These are phyloP conservation scores for Suillus clintonianus DNA, from an alignment of 768 basidiomycete species.

Conservation along the genomic window DNA sequence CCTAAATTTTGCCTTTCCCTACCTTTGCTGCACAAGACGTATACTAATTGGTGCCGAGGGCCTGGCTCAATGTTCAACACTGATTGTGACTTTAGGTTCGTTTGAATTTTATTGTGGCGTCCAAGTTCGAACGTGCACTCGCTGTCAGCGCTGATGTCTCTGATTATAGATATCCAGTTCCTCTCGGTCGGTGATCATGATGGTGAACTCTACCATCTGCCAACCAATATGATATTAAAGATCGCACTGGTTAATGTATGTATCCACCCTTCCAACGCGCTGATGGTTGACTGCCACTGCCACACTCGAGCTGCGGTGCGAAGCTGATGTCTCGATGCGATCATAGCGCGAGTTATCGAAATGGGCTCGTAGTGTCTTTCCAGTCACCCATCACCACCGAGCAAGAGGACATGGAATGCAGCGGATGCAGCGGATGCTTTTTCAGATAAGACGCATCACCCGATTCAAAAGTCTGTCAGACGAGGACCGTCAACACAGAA, in stretches of 20 bases:
- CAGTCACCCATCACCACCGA: neutral
- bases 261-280: neutral
- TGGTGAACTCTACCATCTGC: neutral
- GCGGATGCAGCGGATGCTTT: neutral
- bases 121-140: neutral
- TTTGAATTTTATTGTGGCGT: neutral
- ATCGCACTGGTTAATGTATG: neutral
- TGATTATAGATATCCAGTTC: neutral
- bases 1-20: neutral
- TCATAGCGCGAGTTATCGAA: neutral
- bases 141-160: neutral
- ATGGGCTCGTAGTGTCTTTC: neutral
- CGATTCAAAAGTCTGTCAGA: too few relatives aligned
- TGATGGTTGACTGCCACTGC: neutral
- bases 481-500: too few relatives aligned
- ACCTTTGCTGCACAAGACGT: neutral
- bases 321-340: neutral
- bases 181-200: neutral
- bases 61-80: too few relatives aligned
- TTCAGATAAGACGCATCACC: neutral
- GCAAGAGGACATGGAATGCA: neutral
- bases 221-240: too few relatives aligned
- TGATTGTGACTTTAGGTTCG: neutral
- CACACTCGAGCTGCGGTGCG: neutral
- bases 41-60: neutral